Base-by-base conservation (phyloP, 306 rosid species). In the Citrullus colocynthis region DNA sequence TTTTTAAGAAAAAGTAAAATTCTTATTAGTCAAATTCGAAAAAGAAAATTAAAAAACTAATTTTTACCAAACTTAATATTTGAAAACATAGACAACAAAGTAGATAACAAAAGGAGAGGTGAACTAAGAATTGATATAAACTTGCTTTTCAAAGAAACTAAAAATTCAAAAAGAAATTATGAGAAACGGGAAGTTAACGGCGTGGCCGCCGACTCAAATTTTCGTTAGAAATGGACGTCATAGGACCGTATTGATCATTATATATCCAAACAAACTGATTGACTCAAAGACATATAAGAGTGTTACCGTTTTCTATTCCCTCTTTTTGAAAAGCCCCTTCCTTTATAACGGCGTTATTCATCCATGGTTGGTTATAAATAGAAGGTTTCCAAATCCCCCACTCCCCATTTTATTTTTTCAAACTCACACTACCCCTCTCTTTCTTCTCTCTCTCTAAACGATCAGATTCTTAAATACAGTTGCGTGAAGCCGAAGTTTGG, bases 401-500 rank as follows among this genome's bases (percentile, higher is more conserved):
- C 7, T 20, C 57, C 57, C 57, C n/a, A 24, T 77, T 7, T 58
- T 8, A 78, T 83, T 83, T 70, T 72, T 78, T 82, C 86, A 87
- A 82, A 55, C 21, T 55, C n/a, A 88, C 80, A 41, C 60, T 30
- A 3, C 18, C 13, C 39, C 78, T 78, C 81, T 65, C 32, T 82
- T 70, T 54, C 76, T 78, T 83, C 77, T 80, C 66, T 45, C 60
- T 64, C 78, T 48, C 74, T 42, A 41, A 67, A 67, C 34, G 34
- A 37, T 34, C 45, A 12, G 44, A 30, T n/a, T 4, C 10, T 55
- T 37, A 75, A 78, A 83, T 32, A 77, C 82, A 86, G 84, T 95
- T 83, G 97, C 96, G 92, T 95, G 88, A 92, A 90, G 83, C 87
- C 57, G 85, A 90, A 95, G 97, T 74, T 80, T 88, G 91, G 96